These are phyloP conservation scores for Zygosaccharomyces pseudobailii DNA, from an alignment of 1,139 yeast species.

Conservation along the genomic window DNA sequence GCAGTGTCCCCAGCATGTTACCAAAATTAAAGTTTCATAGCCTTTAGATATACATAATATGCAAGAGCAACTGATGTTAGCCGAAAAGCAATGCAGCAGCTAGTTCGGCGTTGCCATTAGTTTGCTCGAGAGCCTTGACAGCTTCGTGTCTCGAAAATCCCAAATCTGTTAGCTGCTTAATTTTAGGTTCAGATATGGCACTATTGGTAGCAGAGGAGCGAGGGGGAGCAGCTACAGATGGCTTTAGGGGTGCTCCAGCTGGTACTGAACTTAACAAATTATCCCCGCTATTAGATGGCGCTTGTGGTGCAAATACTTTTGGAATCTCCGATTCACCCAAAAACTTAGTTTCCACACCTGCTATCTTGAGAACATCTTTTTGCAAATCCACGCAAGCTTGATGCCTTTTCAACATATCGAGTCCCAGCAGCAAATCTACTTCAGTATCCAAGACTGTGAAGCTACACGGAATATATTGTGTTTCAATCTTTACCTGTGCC, in stretches of 20 bases:
- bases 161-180: slow-evolving; percentile 53
- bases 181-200: slow-evolving; percentile 38
- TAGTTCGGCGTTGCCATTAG: slow-evolving; percentile 73
- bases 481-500: slow-evolving; percentile 77
- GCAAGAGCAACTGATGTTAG: neutral
- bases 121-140: slow-evolving; percentile 55
- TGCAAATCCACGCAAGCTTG: slow-evolving; percentile 76
- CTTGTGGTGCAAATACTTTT: slow-evolving; percentile 24
- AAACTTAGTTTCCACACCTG: slow-evolving; percentile 65
- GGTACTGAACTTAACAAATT: neutral
- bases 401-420: slow-evolving; percentile 75
- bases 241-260: neutral
- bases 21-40: slow-evolving; percentile 28
- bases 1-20: slow-evolving; percentile 18
- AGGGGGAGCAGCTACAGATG: neutral
- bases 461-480: slow-evolving; percentile 66
- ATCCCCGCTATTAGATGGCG: neutral
- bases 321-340: slow-evolving; percentile 72
- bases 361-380: slow-evolving; percentile 63
- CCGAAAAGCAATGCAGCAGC: slow-evolving; percentile 75
- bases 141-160: slow-evolving; percentile 71
- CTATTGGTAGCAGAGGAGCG: slow-evolving; percentile 16
- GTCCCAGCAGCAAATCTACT: slow-evolving; percentile 55
- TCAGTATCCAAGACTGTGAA: slow-evolving; percentile 75
- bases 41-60: slow-evolving; percentile 11